Percentiles rank a stretch among this genome's conserved stretches.
phyloP scores from a whole-genome alignment of 1,284 basidiomycete genomes.

The Xanthoconium separans region DNA sequence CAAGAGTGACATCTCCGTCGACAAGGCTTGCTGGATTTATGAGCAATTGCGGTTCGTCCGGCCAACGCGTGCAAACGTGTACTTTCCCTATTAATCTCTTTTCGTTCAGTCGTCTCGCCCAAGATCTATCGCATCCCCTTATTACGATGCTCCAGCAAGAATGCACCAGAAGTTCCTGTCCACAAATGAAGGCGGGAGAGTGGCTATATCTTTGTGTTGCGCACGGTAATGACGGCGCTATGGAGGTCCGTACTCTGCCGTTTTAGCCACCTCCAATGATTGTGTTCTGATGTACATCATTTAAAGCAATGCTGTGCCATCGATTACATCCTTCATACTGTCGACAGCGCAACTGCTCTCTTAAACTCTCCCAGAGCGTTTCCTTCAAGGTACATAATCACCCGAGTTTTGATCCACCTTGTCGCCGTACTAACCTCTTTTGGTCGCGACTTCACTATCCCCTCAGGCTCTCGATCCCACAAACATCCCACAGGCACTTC shows the following conservation, averaged over 20 bases:
- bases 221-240: constrained; percentile 75
- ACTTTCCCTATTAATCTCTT: constrained; percentile 6
- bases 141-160: constrained; percentile 84
- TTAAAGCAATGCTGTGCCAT: constrained; percentile 90
- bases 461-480: constrained; percentile 74
- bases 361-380: constrained; percentile 91
- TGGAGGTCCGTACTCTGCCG: constrained; percentile 54
- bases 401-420: constrained; percentile 21
- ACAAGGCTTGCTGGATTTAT: constrained; percentile 91
- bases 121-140: constrained; percentile 88
- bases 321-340: constrained; percentile 94
- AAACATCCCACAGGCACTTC: constrained; percentile 83
- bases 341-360: constrained; percentile 92
- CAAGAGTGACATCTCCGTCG: constrained; percentile 58
- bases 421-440: constrained; percentile 19
- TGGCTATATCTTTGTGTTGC: constrained; percentile 97
- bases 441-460: neutral
- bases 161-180: constrained; percentile 82
- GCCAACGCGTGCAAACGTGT: neutral
- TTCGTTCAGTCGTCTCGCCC: constrained; percentile 75
- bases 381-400: constrained; percentile 69
- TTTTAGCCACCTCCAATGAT: neutral
- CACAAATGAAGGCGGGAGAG: constrained; percentile 96
- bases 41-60: constrained; percentile 81
- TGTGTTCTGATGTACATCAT: constrained; percentile 9